phyloP scores from a whole-genome alignment of 2,329 filamentous ascomycete genomes.

The Fusarium sp. region DNA sequence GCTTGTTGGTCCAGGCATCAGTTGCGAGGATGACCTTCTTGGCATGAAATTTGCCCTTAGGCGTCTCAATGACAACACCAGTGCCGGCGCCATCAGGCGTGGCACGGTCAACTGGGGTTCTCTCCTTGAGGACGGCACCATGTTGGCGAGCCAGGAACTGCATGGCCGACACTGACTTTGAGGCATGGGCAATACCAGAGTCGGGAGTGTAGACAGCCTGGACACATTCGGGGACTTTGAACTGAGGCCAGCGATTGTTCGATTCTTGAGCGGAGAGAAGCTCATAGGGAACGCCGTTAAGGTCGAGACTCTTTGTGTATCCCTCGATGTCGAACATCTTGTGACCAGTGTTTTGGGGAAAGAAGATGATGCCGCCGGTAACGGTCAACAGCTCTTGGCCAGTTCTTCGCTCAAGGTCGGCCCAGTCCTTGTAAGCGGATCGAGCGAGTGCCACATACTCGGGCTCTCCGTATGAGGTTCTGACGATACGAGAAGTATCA shows the following conservation, averaged over 20 bases:
- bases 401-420: slow-evolving; percentile 27
- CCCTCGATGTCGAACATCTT: neutral
- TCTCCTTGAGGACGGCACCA: slow-evolving; percentile 24
- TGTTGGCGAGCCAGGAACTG: slow-evolving; percentile 23
- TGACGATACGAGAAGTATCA: slow-evolving; percentile 41
- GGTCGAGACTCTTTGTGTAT: slow-evolving; percentile 21
- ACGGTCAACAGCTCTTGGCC: slow-evolving; percentile 36
- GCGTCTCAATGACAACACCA: slow-evolving; percentile 19
- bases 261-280: slow-evolving; percentile 28
- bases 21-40: slow-evolving; percentile 24
- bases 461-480: slow-evolving; percentile 37
- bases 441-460: slow-evolving; percentile 40
- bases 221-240: slow-evolving; percentile 19
- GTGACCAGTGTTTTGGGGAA: slow-evolving; percentile 15
- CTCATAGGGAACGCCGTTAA: slow-evolving; percentile 33
- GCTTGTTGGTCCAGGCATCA: slow-evolving; percentile 36
- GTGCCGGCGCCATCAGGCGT: neutral
- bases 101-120: slow-evolving; percentile 11
- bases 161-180: slow-evolving; percentile 27
- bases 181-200: slow-evolving; percentile 36
- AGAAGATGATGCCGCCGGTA: slow-evolving; percentile 40
- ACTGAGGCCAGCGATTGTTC: slow-evolving; percentile 36
- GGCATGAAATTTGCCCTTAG: slow-evolving; percentile 15
- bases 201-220: slow-evolving; percentile 39
- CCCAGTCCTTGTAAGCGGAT: slow-evolving; percentile 41